These are phyloP conservation scores for Pseudogymnoascus sp. DNA, from an alignment of 2,329 filamentous ascomycete species.

Conservation along the genomic window DNA sequence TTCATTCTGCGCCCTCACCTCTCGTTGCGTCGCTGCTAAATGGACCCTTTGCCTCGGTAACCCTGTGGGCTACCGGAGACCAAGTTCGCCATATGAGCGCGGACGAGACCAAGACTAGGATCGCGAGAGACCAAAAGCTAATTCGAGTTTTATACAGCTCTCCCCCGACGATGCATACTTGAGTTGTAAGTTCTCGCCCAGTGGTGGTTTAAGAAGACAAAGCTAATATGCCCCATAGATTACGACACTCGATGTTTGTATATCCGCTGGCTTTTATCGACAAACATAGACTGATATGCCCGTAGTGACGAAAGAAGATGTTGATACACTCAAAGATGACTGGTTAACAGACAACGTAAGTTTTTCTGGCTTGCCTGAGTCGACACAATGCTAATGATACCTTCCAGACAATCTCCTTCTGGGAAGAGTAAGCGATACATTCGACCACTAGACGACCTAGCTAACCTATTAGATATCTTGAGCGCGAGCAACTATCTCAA, in stretches of 20 bases:
- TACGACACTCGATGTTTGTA: conserved; percentile 56
- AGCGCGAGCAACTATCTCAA: conserved; percentile 74
- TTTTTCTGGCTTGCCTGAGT: conserved; percentile 18
- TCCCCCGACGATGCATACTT: conserved; percentile 63
- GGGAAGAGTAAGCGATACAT: conserved; percentile 68
- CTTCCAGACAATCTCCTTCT: conserved; percentile 85
- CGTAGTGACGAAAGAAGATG: conserved; percentile 79
- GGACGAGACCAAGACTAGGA: background rate
- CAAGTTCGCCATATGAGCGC: background rate
- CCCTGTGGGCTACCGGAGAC: background rate
- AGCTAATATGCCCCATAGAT: conserved; percentile 37
- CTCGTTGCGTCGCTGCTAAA: background rate
- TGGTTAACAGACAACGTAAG: conserved; percentile 94
- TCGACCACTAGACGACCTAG: conserved; percentile 15
- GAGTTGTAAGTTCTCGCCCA: conserved; percentile 50
- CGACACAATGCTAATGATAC: background rate
- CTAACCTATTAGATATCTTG: conserved; percentile 57
- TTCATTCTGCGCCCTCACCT: background rate
- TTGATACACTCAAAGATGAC: conserved; percentile 81
- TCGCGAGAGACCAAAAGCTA: background rate
- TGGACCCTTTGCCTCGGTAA: background rate
- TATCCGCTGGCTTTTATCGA: conserved; percentile 16
- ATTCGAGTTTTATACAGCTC: conserved; percentile 30
- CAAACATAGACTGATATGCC: conserved; percentile 17
- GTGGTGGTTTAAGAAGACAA: background rate